Evolutionary conservation across 2,329 filamentous ascomycete genomes (phyloP).

Genomic region (Claviceps capensis): DNA sequence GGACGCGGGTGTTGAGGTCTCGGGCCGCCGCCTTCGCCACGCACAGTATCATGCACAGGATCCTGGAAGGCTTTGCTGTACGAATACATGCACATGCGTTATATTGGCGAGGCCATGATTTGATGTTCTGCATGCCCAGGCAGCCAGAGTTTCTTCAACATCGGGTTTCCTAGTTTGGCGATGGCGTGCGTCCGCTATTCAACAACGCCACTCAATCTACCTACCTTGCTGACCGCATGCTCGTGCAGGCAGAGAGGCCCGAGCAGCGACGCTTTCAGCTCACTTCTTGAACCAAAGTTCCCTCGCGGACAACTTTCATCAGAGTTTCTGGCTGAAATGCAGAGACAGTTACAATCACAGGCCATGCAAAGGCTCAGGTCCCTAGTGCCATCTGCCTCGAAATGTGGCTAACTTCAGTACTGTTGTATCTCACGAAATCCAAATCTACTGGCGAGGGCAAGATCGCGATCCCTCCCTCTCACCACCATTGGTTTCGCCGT

Average conservation of each 20-base stretch:
- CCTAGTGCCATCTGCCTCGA: neutral
- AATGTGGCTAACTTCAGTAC: neutral
- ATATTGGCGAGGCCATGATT: neutral
- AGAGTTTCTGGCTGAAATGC: neutral
- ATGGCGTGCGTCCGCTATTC: neutral
- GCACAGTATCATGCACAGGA: neutral
- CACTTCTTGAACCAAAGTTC: neutral
- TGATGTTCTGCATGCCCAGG: neutral
- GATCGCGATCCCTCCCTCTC: conserved; percentile 11
- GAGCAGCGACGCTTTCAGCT: neutral
- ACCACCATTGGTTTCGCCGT: conserved; percentile 11
- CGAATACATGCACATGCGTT: neutral
- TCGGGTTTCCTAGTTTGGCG: conserved; percentile 3
- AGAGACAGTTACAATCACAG: neutral
- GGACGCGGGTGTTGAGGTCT: neutral
- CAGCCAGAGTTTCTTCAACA: neutral
- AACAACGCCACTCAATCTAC: neutral
- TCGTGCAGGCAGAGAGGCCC: neutral
- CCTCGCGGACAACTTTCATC: neutral
- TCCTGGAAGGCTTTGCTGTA: neutral
- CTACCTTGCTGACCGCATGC: neutral
- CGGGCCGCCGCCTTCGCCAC: too few relatives aligned
- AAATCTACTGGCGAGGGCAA: conserved; percentile 5
- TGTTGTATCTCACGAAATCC: neutral
- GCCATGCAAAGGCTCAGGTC: neutral